Evolutionary conservation across 2,329 filamentous ascomycete species (phyloP), one percentile per base, ranked within the genome.

Genomic region (Clarireedia homoeocarpa): DNA sequence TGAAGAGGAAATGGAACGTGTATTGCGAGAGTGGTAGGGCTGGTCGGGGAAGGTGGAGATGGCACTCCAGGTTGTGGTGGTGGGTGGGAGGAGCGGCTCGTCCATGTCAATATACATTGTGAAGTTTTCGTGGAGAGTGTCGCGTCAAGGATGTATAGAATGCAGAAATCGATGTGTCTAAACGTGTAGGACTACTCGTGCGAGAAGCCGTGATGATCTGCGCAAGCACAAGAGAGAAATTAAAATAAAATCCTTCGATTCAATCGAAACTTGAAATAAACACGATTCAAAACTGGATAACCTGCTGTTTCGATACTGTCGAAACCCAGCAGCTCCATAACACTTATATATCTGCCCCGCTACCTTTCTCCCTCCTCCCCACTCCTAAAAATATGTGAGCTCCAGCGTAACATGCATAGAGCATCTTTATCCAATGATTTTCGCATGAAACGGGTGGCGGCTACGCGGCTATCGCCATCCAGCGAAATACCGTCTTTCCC

Each of bases 91-190:
- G 10, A 55, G 53, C n/a, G 46, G 53, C 34, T 39, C 20, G 38
- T 55, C 26, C 53, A 55, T 50, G 44, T 55, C 46, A 34, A 49
- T 42, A 15, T 54, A 14, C 36, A 49, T 49, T 15, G 12, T 30
- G 20, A 14, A n/a, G 15, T 3, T 49, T 17, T 4, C 12, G 26
- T 40, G 12, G 52, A 7, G 1, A 12, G 24, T 26, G 5, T 23
- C 40, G 0, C 3, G 14, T 15, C 3, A 7, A 20, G 9, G 7
- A 39, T 15, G 17, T 36, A 20, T 20, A 20, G n/a, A 40, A 46
- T 46, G 38, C 12, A 20, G 20, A 20, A 34, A 34, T 9, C 9
- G 12, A 34, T 34, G 30, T 34, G 30, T 12, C 30, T 34, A 34
- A 34, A 34, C 30, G 3, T 34, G 30, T 34, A 34, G 30, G 30